These are phyloP conservation scores for Zangia roseola DNA, from an alignment of 768 basidiomycete genomes.

Conservation along the genomic window DNA sequence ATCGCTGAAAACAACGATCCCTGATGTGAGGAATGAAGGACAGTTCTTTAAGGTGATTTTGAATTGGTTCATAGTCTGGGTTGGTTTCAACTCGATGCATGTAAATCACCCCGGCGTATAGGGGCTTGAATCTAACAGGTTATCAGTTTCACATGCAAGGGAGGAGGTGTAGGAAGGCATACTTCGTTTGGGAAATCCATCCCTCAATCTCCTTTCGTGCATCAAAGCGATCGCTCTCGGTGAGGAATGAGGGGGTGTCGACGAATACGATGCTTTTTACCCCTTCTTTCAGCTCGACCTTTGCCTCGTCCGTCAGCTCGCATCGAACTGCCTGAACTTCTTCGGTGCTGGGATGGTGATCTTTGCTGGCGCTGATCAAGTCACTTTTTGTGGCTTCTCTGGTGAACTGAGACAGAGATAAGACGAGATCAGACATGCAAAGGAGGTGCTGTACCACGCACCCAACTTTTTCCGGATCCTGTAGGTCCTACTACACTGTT, in stretches of 20 bases:
- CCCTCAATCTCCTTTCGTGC: conserved; percentile 1
- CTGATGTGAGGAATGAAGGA: background rate
- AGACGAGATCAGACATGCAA: background rate
- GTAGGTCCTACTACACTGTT: conserved; percentile 18
- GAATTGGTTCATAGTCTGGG: conserved; percentile 4
- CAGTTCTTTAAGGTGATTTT: conserved; percentile 6
- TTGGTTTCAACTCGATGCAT: conserved; percentile 19
- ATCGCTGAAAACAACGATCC: background rate
- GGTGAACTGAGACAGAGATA: conserved; percentile 8
- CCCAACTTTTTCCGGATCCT: conserved; percentile 23
- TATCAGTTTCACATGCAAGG: background rate
- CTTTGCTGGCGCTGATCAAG: background rate
- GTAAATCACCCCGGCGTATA: conserved; percentile 14
- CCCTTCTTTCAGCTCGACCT: background rate
- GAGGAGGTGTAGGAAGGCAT: background rate
- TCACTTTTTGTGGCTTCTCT: conserved; percentile 8
- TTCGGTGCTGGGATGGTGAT: conserved; percentile 3
- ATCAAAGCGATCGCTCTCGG: conserved; percentile 5
- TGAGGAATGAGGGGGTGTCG: conserved; percentile 3
- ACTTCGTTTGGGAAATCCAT: conserved; percentile 5
- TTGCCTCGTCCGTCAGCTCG: conserved; percentile 11
- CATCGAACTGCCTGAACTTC: conserved; percentile 14
- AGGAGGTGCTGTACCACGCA: conserved; percentile 1
- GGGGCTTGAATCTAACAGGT: conserved; percentile 2
- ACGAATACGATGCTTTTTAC: conserved; percentile 1